Evolutionary conservation across 2,329 filamentous ascomycete genomes (phyloP), one percentile per base, ranked within the genome.

Genomic region (Neonectria neomacrospora): DNA sequence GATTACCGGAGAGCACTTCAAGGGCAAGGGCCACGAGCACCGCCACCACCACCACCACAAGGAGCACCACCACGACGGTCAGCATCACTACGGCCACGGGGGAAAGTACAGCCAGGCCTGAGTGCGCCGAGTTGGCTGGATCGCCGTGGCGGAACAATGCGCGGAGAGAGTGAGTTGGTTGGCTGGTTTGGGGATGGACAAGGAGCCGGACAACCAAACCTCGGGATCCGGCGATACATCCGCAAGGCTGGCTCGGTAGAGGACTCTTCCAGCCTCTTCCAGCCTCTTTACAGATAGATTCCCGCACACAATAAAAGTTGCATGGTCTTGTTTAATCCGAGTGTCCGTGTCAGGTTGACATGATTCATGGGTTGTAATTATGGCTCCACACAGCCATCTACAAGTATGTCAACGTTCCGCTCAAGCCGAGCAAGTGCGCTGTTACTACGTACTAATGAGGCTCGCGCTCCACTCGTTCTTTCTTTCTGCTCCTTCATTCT

Each of bases 1-100:
- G 61, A 72, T 76, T 54, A 73, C 71, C 2, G 74, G 72, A 3
- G 69, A 76, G 26, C 61, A 75, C 54, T 76, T 76, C 28, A 69
- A 71, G 68, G 66, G 65, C 37, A 57, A 68, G 44, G 65, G 48
- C 22, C 55, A 39, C 34, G 34, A 37, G 34, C 12, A 58, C 51
- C 18, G 57, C 10, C 37, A 54, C 34, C 20, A 48, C 23, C 51
- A 57, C 16, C 48, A 59, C 54, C 51, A 58, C 23, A 45, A 59
- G 44, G 20, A 48, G 14, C 18, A 48, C 7, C 18, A 48, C 11
- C 42, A 39, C 26, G 5, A 54, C 12, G 37, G 20, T 14, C 37
- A 44, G 44, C 39, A 47, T 28, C 50, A 32, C 20, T 28, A 32
- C 60, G 37, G 37, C 37, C n/a, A 18, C 37, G 8, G 11, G 7